phyloP scores from a whole-genome alignment of 352 stramenopile genomes.

The Pythium periplocum region DNA sequence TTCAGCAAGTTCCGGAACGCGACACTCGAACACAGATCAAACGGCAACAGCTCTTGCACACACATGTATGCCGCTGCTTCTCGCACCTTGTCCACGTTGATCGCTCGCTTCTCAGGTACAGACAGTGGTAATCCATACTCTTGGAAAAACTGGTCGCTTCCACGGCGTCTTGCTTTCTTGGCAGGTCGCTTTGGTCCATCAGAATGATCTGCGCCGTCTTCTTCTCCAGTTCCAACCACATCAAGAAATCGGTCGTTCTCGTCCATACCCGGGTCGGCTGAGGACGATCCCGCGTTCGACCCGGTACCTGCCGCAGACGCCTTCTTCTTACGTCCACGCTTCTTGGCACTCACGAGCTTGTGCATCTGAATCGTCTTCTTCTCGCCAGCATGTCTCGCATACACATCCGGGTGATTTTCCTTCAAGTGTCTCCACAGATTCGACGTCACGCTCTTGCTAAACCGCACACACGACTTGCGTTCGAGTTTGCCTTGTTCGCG shows the following conservation, averaged over 20 bases:
- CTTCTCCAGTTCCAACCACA: conserved; percentile 1
- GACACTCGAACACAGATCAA: conserved; percentile 57
- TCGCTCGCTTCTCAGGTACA: conserved; percentile 10
- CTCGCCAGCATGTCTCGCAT: conserved; percentile 61
- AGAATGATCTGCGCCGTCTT: conserved; percentile 9
- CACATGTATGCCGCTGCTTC: conserved; percentile 57
- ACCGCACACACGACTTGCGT: conserved; percentile 63
- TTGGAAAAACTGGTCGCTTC: conserved; percentile 28
- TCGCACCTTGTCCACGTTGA: conserved; percentile 52
- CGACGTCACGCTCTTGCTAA: conserved; percentile 82
- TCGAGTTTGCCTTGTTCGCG: conserved; percentile 49
- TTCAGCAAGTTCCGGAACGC: conserved; percentile 52
- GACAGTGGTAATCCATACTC: conserved; percentile 29
- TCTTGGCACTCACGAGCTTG: conserved; percentile 40
- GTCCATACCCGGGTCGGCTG: background rate
- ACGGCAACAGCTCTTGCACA: conserved; percentile 62
- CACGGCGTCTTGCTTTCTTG: conserved; percentile 31
- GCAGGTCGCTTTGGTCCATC: conserved; percentile 1
- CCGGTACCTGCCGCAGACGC: background rate
- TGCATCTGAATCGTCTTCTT: conserved; percentile 82
- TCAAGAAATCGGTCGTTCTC: conserved; percentile 24
- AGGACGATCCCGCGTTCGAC: background rate
- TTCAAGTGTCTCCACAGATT: conserved; percentile 80
- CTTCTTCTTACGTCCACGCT: conserved; percentile 63
- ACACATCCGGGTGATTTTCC: conserved; percentile 74